phyloP scores from a whole-genome alignment of 345 rosid species.

The Brassica carinata region DNA sequence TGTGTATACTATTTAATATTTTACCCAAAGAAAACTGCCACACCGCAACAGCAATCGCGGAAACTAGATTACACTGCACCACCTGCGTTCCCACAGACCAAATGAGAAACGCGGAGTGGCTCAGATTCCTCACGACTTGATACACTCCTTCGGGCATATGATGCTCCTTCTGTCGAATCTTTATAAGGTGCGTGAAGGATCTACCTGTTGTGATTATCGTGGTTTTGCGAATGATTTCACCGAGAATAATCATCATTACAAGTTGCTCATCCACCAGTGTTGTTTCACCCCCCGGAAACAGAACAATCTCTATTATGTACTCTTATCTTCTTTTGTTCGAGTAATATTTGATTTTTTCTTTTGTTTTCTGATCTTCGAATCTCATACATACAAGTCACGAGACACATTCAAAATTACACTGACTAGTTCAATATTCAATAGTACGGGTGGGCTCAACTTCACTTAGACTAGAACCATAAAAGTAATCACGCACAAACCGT shows the following conservation, averaged over 20 bases:
- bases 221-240: constrained; percentile 57
- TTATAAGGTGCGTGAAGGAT: constrained; percentile 71
- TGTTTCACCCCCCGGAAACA: constrained; percentile 62
- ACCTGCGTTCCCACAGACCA: constrained; percentile 74
- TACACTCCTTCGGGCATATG: constrained; percentile 65
- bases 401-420: not conserved
- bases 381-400: constrained; percentile 16
- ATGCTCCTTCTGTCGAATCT: constrained; percentile 50
- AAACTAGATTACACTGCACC: constrained; percentile 73
- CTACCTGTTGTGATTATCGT: constrained; percentile 66
- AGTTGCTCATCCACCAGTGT: constrained; percentile 60
- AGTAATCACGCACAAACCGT: not conserved
- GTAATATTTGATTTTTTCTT: not conserved
- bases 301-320: constrained; percentile 45
- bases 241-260: constrained; percentile 46
- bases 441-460: constrained; percentile 5
- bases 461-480: not conserved
- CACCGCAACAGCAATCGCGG: constrained; percentile 49
- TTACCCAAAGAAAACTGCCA: too few species aligned
- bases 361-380: not conserved
- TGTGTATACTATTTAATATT: too few species aligned
- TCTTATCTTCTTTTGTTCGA: constrained; percentile 1
- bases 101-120: constrained; percentile 54
- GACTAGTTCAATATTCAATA: not conserved
- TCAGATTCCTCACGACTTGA: constrained; percentile 59